phyloP scores from a whole-genome alignment of 768 basidiomycete species.

The Mycena indigotica region DNA sequence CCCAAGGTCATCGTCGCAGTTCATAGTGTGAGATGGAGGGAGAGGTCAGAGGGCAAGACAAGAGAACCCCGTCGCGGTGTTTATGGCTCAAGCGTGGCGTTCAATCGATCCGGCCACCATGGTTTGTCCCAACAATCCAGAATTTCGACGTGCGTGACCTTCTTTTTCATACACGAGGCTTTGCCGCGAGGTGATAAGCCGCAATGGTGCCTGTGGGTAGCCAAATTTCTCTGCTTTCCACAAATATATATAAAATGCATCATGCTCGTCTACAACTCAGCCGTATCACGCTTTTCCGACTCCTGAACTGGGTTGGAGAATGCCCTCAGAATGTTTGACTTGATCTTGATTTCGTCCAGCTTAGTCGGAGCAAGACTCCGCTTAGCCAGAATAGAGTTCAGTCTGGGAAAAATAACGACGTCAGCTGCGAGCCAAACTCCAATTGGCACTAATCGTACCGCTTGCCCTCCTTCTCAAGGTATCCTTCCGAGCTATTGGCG shows the following conservation, averaged over 20 bases:
- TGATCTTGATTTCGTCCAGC: constrained; percentile 91
- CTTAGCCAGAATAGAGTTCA: constrained; percentile 76
- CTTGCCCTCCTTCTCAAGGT: constrained; percentile 82
- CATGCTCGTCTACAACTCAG: constrained; percentile 42
- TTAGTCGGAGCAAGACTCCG: constrained; percentile 75
- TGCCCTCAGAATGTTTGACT: constrained; percentile 79
- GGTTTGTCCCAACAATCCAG: not conserved
- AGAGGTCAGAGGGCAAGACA: not conserved
- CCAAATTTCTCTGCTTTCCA: constrained; percentile 29
- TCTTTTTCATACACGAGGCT: not conserved
- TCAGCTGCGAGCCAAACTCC: constrained; percentile 22
- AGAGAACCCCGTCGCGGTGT: not conserved
- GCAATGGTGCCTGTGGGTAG: constrained; percentile 5
- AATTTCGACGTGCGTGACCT: not conserved
- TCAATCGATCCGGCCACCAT: not conserved
- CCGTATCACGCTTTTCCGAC: constrained; percentile 37
- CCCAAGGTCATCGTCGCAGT: constrained; percentile 14
- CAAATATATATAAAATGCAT: constrained; percentile 2
- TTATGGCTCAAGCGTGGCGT: constrained; percentile 1
- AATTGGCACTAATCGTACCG: constrained; percentile 52
- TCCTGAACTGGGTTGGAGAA: constrained; percentile 52
- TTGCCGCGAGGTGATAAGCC: constrained; percentile 9
- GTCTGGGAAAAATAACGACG: constrained; percentile 41
- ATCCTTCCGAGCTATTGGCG: constrained; percentile 65
- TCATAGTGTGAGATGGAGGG: constrained; percentile 3